These are phyloP conservation scores for Penicillium steckii DNA, from an alignment of 495 filamentous ascomycete genomes.

Conservation along the genomic window DNA sequence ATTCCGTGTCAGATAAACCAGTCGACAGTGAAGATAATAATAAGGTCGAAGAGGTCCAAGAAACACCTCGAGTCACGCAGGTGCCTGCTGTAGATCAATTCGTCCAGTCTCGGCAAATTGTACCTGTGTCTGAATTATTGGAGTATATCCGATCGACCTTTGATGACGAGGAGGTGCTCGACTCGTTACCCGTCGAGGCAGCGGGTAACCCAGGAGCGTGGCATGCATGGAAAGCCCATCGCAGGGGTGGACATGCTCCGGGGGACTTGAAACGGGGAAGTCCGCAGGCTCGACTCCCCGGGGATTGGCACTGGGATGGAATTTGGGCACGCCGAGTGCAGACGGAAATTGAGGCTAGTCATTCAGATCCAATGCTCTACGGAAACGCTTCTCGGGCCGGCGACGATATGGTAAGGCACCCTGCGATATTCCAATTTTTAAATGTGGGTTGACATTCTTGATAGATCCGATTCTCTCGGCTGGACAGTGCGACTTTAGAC, in stretches of 20 bases:
- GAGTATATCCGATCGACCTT: slow-evolving; percentile 81
- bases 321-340: slow-evolving; percentile 86
- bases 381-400: slow-evolving; percentile 55
- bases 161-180: slow-evolving; percentile 70
- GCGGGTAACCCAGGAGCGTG: slow-evolving; percentile 87
- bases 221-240: slow-evolving; percentile 82
- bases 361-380: slow-evolving; percentile 74
- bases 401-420: slow-evolving; percentile 63
- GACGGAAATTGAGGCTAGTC: slow-evolving; percentile 70
- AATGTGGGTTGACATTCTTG: not conserved
- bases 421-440: not conserved
- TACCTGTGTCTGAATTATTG: slow-evolving; percentile 52
- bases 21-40: slow-evolving; percentile 1
- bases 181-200: slow-evolving; percentile 74
- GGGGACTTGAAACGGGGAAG: slow-evolving; percentile 29
- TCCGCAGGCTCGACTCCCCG: slow-evolving; percentile 56
- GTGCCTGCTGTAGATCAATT: slow-evolving; percentile 18
- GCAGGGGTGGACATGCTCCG: slow-evolving; percentile 27
- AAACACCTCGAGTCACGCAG: slow-evolving; percentile 9
- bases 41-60: slow-evolving; percentile 6
- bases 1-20: not conserved
- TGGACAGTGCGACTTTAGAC: slow-evolving; percentile 59
- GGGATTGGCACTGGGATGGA: slow-evolving; percentile 94
- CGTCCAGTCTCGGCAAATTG: slow-evolving; percentile 20
- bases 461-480: slow-evolving; percentile 69